Conservation (phyloP, 129 eudicot genomes). For the Chrysanthemum seticuspe region DNA sequence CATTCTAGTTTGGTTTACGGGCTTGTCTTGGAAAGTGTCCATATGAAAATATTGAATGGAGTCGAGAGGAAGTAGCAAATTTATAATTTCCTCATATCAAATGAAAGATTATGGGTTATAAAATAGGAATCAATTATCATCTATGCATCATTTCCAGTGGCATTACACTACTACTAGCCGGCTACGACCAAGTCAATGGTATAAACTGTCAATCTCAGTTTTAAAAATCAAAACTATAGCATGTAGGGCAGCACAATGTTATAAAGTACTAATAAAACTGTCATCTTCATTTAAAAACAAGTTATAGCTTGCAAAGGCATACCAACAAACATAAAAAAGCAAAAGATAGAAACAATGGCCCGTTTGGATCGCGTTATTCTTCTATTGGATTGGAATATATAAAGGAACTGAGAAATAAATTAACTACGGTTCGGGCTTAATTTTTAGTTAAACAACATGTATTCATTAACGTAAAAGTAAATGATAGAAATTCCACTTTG, state of each 20-base stretch:
- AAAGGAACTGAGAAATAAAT: too few relatives aligned
- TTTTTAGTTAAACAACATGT: too few relatives aligned
- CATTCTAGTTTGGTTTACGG: neutral
- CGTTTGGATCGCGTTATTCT: too few relatives aligned
- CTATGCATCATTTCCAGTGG: slow-evolving; percentile 19
- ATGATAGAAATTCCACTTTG: too few relatives aligned
- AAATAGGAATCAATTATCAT: neutral
- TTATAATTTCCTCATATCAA: neutral
- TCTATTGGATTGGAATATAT: too few relatives aligned
- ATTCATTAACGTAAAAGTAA: too few relatives aligned
- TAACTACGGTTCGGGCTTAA: too few relatives aligned
- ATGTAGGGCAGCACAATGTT: too few relatives aligned
- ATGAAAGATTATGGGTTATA: slow-evolving; percentile 15
- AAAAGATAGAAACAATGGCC: too few relatives aligned
- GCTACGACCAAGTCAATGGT: slow-evolving; percentile 21
- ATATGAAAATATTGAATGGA: slow-evolving; percentile 4
- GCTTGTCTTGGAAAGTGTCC: slow-evolving; percentile 30
- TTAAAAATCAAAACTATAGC: neutral
- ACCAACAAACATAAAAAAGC: too few relatives aligned
- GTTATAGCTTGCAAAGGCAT: too few relatives aligned
- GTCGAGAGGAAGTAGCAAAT: neutral
- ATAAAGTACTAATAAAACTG: neutral
- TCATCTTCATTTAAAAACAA: neutral
- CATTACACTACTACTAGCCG: slow-evolving; percentile 13
- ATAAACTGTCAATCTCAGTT: neutral